Conservation (phyloP, 495 filamentous ascomycete species). For the Neurospora sp. region DNA sequence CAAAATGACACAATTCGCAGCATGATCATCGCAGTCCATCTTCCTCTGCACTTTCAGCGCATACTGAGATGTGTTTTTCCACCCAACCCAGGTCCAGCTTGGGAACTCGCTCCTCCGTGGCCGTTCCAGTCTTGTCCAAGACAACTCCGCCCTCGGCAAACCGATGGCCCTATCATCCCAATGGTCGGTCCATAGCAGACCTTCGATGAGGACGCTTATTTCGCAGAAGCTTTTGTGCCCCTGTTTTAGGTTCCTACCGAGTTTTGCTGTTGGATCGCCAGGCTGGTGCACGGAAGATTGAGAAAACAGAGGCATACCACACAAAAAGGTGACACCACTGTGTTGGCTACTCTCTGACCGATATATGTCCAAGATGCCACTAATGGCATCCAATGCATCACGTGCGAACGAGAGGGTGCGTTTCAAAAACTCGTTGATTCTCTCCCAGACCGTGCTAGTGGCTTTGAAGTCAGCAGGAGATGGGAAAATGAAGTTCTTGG, state of each 20-base stretch:
- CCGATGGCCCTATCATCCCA: neutral
- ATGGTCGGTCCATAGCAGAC: neutral
- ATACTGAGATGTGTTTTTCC: neutral
- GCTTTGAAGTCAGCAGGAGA: neutral
- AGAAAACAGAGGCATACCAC: neutral
- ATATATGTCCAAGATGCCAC: neutral
- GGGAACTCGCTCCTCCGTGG: neutral
- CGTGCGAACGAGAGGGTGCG: neutral
- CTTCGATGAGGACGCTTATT: neutral
- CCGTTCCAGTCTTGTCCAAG: neutral
- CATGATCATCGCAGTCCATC: neutral
- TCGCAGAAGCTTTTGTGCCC: neutral
- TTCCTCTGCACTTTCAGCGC: neutral
- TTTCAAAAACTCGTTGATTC: neutral
- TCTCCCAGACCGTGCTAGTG: neutral
- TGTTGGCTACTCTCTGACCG: neutral
- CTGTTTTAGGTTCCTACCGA: neutral
- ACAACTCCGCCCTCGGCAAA: neutral
- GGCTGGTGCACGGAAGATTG: neutral
- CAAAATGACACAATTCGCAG: neutral
- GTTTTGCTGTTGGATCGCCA: neutral
- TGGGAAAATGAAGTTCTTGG: neutral
- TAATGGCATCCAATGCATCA: conserved; percentile 2
- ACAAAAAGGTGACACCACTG: neutral
- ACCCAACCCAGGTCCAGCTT: neutral